These are phyloP conservation scores for Kluyveromyces sp. DNA, from an alignment of 1,139 yeast species.

Conservation along the genomic window DNA sequence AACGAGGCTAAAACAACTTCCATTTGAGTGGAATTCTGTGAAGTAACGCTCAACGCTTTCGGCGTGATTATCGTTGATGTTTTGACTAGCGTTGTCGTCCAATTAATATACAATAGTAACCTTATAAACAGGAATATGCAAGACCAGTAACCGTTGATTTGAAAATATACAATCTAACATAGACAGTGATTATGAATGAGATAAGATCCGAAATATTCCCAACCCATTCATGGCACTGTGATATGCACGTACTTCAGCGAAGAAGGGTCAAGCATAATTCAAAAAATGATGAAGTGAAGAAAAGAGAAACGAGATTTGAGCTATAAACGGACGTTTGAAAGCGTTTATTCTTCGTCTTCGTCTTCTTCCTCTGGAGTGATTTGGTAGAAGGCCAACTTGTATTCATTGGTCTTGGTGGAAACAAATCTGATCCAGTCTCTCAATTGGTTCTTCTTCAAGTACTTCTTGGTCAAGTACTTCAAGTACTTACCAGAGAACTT, in stretches of 20 bases:
- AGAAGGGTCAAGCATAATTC: conserved; percentile 1
- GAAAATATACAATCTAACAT: background rate
- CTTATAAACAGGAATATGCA: conserved; percentile 1
- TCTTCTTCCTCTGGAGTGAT: conserved; percentile 97
- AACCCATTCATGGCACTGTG: background rate
- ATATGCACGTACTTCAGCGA: background rate
- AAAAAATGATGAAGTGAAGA: conserved; percentile 2
- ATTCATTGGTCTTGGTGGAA: conserved; percentile 90
- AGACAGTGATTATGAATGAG: background rate
- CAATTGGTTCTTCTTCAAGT: conserved; percentile 99
- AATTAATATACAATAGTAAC: conserved; percentile 4
- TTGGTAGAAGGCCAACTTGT: conserved; percentile 99
- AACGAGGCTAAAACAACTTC: too few species aligned
- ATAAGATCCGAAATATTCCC: background rate
- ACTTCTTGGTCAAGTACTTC: conserved; percentile 98
- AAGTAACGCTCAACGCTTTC: too few species aligned
- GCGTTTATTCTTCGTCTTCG: conserved; percentile 39
- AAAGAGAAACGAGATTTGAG: background rate
- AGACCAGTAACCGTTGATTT: background rate
- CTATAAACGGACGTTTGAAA: background rate
- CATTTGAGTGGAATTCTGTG: too few species aligned
- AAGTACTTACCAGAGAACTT: conserved; percentile 99
- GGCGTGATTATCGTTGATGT: too few species aligned
- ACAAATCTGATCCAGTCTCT: conserved; percentile 99
- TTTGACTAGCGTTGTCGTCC: background rate